Base-by-base conservation (phyloP, 495 filamentous ascomycete species). In the Daldinia caldariorum region DNA sequence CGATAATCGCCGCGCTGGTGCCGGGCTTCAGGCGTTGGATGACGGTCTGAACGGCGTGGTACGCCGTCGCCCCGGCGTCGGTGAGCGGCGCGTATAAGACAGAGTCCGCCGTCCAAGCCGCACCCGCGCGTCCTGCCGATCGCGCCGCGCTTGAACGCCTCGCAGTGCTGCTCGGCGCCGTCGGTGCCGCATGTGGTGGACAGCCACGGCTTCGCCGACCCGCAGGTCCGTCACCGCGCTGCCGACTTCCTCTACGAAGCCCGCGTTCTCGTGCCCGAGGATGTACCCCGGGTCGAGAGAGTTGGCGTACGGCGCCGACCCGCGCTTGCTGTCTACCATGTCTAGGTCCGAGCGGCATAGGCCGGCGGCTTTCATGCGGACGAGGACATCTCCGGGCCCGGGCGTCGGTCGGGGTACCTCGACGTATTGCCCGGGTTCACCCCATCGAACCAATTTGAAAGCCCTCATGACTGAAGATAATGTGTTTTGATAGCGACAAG, bases 311-410 rank as follows among this genome's bases (percentile, higher is more conserved):
- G 51, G 51, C 8, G 54, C 47, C 0, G 58, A 63, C 14, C 66
- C 59, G 10, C 58, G 47, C 57, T 37, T 14, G 61, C 74, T 74
- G 4, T 69, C 67, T 3, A 83, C 82, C 55, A 85, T 76, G 58
- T 85, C 83, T 0, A 84, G 77, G 70, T 87, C 84, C 7, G 82
- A 77, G 0, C 83, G 83, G 63, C 82, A 83, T 47, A 87, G 71
- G 31, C 76, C 80, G 0, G 82, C 81, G 8, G 84, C 85, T 55
- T 84, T 78, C 38, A 86, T 79, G 61, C 79, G 79, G 67, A 88
- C 79, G 0, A 88, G 71, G 6, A 87, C 73, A 58, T 86, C 79
- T 58, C 35, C 29, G 2, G 66, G 54, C 6, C 66, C 66, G 1
- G 66, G 66, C 39, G n/a, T 0, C 37, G 66, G 26, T 39, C 47